Conservation (phyloP, 768 basidiomycete species). For the Omphalotus guepiniiformis region DNA sequence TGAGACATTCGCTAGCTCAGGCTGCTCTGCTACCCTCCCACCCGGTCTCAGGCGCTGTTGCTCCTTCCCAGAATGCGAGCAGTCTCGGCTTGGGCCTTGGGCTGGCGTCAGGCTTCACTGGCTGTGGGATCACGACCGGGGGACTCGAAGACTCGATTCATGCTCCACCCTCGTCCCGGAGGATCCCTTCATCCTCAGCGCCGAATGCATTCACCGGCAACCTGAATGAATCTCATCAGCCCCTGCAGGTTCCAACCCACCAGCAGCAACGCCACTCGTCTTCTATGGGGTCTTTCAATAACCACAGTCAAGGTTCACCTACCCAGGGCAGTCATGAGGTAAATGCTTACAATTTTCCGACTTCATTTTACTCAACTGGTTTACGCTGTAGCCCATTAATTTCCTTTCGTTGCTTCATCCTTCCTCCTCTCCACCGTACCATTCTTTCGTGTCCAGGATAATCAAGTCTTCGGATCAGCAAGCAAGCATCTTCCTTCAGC, state of each 20-base stretch:
- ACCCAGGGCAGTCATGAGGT: constrained; percentile 44
- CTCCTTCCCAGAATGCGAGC: not conserved
- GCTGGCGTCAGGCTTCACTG: not conserved
- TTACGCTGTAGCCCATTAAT: constrained; percentile 67
- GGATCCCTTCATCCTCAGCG: constrained; percentile 1
- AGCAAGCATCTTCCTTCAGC: constrained; percentile 86
- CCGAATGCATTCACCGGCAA: not conserved
- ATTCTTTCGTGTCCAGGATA: constrained; percentile 76
- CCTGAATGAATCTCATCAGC: not conserved
- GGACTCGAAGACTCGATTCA: constrained; percentile 9
- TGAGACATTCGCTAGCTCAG: not conserved
- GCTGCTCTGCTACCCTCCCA: not conserved
- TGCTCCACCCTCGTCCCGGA: constrained; percentile 1
- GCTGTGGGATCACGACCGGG: not conserved
- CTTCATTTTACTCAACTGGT: constrained; percentile 3
- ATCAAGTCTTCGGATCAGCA: constrained; percentile 90
- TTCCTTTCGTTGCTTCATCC: constrained; percentile 83
- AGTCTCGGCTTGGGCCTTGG: constrained; percentile 8
- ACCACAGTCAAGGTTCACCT: constrained; percentile 4
- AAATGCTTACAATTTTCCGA: constrained; percentile 20
- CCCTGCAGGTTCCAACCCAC: constrained; percentile 1
- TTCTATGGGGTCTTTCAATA: not conserved
- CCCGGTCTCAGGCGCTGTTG: not conserved
- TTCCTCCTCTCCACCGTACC: constrained; percentile 80
- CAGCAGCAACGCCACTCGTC: constrained; percentile 6